phyloP scores from a whole-genome alignment of 148 eudicot species.

The Amaranthus cruentus region DNA sequence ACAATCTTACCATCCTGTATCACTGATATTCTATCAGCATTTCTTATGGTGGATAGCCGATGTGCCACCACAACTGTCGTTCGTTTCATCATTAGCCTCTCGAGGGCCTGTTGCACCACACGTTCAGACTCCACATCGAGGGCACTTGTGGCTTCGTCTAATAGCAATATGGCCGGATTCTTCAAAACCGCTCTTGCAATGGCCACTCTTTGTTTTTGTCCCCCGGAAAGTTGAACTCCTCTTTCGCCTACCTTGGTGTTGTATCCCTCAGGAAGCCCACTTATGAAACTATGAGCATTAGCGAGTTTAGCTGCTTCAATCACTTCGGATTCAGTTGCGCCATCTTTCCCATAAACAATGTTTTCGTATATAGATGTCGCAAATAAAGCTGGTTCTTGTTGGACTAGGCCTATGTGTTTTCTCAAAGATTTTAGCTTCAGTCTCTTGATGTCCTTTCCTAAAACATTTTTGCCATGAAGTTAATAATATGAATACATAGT shows the following conservation, averaged over 20 bases:
- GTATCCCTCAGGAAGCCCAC: conserved; percentile 92
- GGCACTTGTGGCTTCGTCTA: conserved; percentile 95
- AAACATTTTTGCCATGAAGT: background rate
- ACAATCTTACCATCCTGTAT: conserved; percentile 80
- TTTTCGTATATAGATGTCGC: conserved; percentile 90
- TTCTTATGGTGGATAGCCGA: conserved; percentile 76
- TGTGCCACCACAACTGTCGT: conserved; percentile 88
- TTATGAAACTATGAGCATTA: conserved; percentile 83
- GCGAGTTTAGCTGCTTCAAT: conserved; percentile 88
- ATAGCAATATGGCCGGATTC: conserved; percentile 68
- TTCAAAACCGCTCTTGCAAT: conserved; percentile 87
- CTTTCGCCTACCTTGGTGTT: conserved; percentile 86
- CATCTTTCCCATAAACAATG: conserved; percentile 89
- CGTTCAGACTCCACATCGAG: conserved; percentile 86
- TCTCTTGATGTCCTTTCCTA: conserved; percentile 80
- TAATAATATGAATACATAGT: background rate
- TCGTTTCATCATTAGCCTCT: conserved; percentile 81
- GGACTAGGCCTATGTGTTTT: conserved; percentile 84
- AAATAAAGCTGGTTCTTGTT: conserved; percentile 95
- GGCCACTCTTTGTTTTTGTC: conserved; percentile 96
- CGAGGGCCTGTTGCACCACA: conserved; percentile 80
- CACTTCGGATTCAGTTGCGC: conserved; percentile 75
- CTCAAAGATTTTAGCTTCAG: conserved; percentile 78
- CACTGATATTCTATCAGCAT: conserved; percentile 87
- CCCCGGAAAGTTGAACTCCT: conserved; percentile 91